A percentile compares a stretch with the other conserved stretches of the same genome.
Evolutionary conservation across 768 basidiomycete species (phyloP).

Genomic region (Boletus fagicola): DNA sequence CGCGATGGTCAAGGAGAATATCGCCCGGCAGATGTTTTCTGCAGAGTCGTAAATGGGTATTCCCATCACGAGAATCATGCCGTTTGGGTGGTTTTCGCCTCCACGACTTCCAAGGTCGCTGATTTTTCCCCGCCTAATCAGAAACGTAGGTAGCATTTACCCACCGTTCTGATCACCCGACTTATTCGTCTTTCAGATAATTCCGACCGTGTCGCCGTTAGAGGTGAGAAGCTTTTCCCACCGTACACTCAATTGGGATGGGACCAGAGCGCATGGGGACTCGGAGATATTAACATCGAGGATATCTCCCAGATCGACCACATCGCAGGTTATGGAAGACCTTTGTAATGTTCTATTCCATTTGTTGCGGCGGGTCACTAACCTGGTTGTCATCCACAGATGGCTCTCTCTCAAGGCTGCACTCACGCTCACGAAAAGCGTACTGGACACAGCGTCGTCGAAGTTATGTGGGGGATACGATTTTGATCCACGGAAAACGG

Average conservation of each 20-base stretch:
- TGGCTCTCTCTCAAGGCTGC: not conserved
- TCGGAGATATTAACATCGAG: not conserved
- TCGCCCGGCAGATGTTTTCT: constrained; percentile 6
- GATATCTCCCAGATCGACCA: not conserved
- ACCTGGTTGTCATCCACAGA: not conserved
- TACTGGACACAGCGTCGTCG: no score
- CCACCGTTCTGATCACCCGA: no score
- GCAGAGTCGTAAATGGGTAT: constrained; percentile 4
- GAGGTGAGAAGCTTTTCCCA: not conserved
- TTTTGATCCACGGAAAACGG: no score
- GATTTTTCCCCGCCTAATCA: constrained; percentile 8
- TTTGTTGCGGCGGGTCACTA: not conserved
- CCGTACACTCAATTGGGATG: constrained; percentile 15
- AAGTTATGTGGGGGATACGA: no score
- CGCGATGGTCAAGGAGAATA: not conserved
- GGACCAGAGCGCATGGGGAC: constrained; percentile 10
- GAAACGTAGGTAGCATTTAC: not conserved
- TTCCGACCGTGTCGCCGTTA: not conserved
- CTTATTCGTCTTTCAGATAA: constrained; percentile 2
- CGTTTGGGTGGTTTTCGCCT: constrained; percentile 18
- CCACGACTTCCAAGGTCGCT: constrained; percentile 11
- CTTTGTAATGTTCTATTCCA: not conserved
- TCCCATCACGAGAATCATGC: constrained; percentile 4
- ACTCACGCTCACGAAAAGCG: not conserved
- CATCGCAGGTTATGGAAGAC: constrained; percentile 2